Evolutionary conservation across 176 grass and related monocot genomes (phyloP).

Genomic region (Olyra latifolia): DNA sequence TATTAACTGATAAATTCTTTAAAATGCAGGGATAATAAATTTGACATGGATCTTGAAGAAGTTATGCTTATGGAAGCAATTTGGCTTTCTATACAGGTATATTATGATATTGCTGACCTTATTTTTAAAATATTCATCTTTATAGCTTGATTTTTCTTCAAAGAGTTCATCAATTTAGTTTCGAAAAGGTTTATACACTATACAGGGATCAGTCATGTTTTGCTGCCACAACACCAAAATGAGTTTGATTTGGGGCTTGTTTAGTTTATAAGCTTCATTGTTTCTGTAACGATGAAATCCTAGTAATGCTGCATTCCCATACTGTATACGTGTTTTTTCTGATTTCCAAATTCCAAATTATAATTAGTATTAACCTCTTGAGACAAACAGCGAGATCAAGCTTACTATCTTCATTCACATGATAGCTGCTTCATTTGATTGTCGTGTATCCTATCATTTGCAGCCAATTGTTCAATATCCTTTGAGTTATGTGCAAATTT

Average conservation of each 20-base stretch:
- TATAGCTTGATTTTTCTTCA: neutral
- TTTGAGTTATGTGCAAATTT: slow-evolving; percentile 8
- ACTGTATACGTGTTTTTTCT: neutral
- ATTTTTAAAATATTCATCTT: neutral
- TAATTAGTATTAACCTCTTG: no score
- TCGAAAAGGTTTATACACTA: neutral
- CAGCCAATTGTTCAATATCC: neutral
- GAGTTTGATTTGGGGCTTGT: neutral
- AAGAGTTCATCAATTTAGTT: neutral
- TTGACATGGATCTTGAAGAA: slow-evolving; percentile 89
- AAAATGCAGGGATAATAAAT: slow-evolving; percentile 66
- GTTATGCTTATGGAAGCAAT: slow-evolving; percentile 97
- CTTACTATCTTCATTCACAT: neutral
- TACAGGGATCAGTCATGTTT: neutral
- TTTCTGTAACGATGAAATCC: neutral
- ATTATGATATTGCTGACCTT: slow-evolving; percentile 25
- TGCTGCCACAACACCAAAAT: neutral
- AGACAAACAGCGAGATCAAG: no score
- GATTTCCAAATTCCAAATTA: no score
- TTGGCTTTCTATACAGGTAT: slow-evolving; percentile 90
- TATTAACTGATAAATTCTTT: slow-evolving; percentile 6
- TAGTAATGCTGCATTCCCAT: neutral
- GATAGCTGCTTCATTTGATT: neutral
- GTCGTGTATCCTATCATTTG: neutral
- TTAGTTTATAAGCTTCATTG: neutral